Percentiles rank a stretch among this genome's conserved stretches.
These are phyloP conservation scores for Russula vinacea DNA, from an alignment of 768 basidiomycete genomes.

Conservation along the genomic window DNA sequence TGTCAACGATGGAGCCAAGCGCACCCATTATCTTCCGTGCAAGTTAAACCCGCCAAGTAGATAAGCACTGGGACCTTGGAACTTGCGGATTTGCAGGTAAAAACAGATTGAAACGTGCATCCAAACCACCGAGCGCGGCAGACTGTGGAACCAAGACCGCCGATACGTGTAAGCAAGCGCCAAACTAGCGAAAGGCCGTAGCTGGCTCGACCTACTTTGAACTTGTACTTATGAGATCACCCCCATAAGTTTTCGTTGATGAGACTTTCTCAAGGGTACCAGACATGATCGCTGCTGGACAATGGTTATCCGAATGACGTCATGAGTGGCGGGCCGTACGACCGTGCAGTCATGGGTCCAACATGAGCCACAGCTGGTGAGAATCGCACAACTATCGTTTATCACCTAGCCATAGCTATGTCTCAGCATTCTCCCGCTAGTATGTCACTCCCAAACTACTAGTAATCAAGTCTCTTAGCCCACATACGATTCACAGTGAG, in stretches of 20 bases:
- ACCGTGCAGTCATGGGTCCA: no score
- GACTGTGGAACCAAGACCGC: constrained; percentile 48
- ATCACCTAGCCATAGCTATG: constrained; percentile 4
- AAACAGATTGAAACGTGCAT: constrained; percentile 85
- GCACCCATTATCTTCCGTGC: constrained; percentile 92
- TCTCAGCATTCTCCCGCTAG: constrained; percentile 28
- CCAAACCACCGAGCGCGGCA: constrained; percentile 60
- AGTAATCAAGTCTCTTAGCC: neutral
- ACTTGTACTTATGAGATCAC: constrained; percentile 84
- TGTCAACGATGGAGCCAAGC: constrained; percentile 28
- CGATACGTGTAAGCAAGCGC: constrained; percentile 19
- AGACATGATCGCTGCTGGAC: constrained; percentile 18
- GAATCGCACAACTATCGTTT: no score
- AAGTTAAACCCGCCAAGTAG: constrained; percentile 87
- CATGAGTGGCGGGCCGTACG: neutral
- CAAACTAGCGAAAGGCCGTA: constrained; percentile 21
- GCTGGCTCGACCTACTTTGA: constrained; percentile 53
- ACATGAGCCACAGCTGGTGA: no score
- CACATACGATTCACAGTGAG: constrained; percentile 14
- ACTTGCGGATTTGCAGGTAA: constrained; percentile 57
- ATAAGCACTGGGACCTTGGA: constrained; percentile 65
- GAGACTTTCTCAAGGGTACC: constrained; percentile 63
- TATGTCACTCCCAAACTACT: constrained; percentile 10
- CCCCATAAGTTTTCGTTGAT: constrained; percentile 75
- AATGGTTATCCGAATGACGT: constrained; percentile 12